Evolutionary conservation across 805 yeast species (phyloP).

Genomic region (Clavispora carvajalis): DNA sequence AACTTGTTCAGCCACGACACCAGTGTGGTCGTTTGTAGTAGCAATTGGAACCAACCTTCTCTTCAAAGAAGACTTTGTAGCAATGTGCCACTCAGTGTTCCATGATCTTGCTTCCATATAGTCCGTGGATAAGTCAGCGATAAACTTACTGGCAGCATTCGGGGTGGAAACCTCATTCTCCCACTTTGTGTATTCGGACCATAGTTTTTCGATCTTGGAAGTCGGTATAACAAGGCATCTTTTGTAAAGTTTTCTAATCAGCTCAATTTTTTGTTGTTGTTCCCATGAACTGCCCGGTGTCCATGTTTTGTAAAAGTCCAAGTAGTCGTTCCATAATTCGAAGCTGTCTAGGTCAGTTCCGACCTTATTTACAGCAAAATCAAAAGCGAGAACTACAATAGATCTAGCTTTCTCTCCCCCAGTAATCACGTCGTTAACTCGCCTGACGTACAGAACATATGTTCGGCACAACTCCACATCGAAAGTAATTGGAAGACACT

Average conservation of each 20-base stretch:
- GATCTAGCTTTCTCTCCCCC: constrained; percentile 80
- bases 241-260: constrained; percentile 67
- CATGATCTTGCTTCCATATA: constrained; percentile 85
- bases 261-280: constrained; percentile 72
- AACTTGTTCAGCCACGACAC: constrained; percentile 37
- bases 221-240: constrained; percentile 73
- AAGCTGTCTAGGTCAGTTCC: constrained; percentile 75
- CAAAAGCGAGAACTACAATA: constrained; percentile 74
- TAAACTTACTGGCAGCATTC: constrained; percentile 75
- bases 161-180: constrained; percentile 67
- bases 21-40: constrained; percentile 15
- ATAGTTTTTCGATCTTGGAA: constrained; percentile 64
- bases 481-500: constrained; percentile 56
- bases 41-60: constrained; percentile 32
- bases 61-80: constrained; percentile 46
- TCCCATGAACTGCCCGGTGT: constrained; percentile 79
- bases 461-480: constrained; percentile 68
- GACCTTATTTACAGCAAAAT: constrained; percentile 70
- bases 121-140: constrained; percentile 74
- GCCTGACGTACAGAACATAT: constrained; percentile 75
- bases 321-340: constrained; percentile 73
- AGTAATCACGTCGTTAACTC: constrained; percentile 62
- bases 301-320: constrained; percentile 75
- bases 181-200: constrained; percentile 80
- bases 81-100: constrained; percentile 61